Evolutionary conservation across 1,284 basidiomycete genomes (phyloP), one percentile per base, ranked within the genome.

Genomic region (Mrakiaceae sp.): DNA sequence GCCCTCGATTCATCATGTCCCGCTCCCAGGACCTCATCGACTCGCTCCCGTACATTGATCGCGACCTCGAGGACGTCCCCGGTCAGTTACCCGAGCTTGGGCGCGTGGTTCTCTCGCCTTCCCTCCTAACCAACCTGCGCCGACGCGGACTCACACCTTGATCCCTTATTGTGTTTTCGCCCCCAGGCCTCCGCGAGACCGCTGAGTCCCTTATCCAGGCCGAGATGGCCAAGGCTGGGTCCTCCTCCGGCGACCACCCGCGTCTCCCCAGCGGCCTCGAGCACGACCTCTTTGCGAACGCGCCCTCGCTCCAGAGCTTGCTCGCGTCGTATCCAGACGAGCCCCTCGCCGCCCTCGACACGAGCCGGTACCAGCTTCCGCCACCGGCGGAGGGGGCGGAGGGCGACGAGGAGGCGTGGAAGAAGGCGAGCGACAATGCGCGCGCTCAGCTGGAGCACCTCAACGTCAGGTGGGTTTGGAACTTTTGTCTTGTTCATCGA

Each of bases 1-100:
- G 27, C 27, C 27, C 27, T 27, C 27, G 27, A 27, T 27, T 2
- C 27, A 27, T 27, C 27, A 27, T 27, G 27, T 27, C 27, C 27
- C 27, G 27, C 27, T 27, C 27, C 27, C 27, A 27, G 27, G 62
- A 63, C 39, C 56, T 63, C 12, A 58, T 66, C 16, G 65, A 66
- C 53, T 58, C 65, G n/a, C 58, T 66, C 14, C 65, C 65, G 7
- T 66, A 66, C 47, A 58, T 63, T 40, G 65, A 66, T 54, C 44
- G 60, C 40, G 55, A 66, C 40, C 65, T 66, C 43, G 65, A 66
- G 57, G 61, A 62, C 16, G 49, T 63, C 12, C 57, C 65, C 11
- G 62, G 65, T 66, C 7, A 16, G 61, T 39, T 27, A 27, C 27
- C 27, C 27, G 27, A 27, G 27, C 27, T 27, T 27, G 27, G 27